Base-by-base conservation (phyloP, 2,329 filamentous ascomycete genomes). In the Fusarium albosuccineum region DNA sequence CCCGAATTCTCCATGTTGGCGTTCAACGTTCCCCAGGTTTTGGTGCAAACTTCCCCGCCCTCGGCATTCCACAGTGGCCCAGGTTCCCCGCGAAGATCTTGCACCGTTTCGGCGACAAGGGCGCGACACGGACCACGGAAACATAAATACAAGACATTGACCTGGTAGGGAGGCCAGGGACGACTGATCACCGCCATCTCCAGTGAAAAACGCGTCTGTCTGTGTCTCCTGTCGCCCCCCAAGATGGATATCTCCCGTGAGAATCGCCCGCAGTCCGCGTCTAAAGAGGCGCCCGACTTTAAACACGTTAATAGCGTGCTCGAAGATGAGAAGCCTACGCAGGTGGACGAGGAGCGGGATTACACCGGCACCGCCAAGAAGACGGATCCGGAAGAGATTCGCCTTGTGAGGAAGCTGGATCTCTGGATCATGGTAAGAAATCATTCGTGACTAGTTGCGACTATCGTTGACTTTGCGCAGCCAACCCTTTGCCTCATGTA, bases 381-480 rank as follows among this genome's bases (percentile, higher is more conserved):
- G 66, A 80, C 78, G 4, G 78, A 82, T 36, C 78, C 79, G 0
- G 71, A 75, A 22, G 81, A 82, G 73, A 80, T 78, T 45, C 69
- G 62, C 5, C 73, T 82, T 6, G 80, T 82, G 7, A 75, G 75
- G 42, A 82, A 82, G 70, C 75, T 82, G 6, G 80, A 82, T 57
- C 70, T 61, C 11, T 75, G 78, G 57, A 81, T 82, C 53, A 82
- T 82, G 80, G 80, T 80, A 61, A 55, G 72, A 52, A 16, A 34
- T 29, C 14, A 16, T 6, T n/a, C 16, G 11, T 6, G 10, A 48
- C 44, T n/a, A 36, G 13, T 3, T 27, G 17, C 29, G 48, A 48
- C 27, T 6, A 4, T 1, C 3, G 9, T 60, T 70, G 45, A 70
- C 27, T 7, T 9, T n/a, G 11, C 1, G 13, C 13, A 75, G 73